Evolutionary conservation across 2,329 filamentous ascomycete genomes (phyloP).

Genomic region (Cytospora piceae): DNA sequence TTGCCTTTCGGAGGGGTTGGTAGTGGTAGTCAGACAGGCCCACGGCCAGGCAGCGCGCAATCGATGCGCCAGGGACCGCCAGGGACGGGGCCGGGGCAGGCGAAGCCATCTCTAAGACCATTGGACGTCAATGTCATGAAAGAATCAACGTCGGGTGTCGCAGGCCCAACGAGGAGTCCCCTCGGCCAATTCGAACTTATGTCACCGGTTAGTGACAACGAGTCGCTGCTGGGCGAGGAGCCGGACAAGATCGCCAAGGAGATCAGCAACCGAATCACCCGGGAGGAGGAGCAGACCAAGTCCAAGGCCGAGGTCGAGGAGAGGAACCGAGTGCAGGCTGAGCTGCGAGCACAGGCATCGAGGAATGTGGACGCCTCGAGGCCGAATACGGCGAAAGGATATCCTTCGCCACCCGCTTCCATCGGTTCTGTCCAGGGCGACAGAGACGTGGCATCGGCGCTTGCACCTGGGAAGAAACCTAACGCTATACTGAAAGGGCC

Average conservation of each 20-base stretch:
- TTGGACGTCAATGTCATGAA: constrained; percentile 51
- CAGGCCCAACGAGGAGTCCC: constrained; percentile 42
- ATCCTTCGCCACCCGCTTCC: constrained; percentile 44
- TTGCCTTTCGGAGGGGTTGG: background rate
- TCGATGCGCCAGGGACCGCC: constrained; percentile 40
- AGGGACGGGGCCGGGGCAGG: constrained; percentile 34
- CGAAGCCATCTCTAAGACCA: constrained; percentile 50
- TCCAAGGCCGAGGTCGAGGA: constrained; percentile 23
- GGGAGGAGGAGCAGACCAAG: constrained; percentile 33
- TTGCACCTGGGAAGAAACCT: constrained; percentile 10
- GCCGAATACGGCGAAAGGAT: constrained; percentile 27
- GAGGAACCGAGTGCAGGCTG: constrained; percentile 12
- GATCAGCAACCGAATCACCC: constrained; percentile 33
- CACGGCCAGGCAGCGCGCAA: constrained; percentile 42
- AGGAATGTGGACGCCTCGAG: constrained; percentile 10
- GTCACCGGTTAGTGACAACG: constrained; percentile 32
- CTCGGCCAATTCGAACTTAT: constrained; percentile 47
- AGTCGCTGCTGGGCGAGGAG: constrained; percentile 40
- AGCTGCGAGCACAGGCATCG: constrained; percentile 20
- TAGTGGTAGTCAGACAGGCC: constrained; percentile 30
- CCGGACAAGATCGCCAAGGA: constrained; percentile 37
- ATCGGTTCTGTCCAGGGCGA: constrained; percentile 38
- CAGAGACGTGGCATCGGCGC: background rate
- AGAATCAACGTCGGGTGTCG: constrained; percentile 35
- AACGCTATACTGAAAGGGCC: background rate